These are phyloP conservation scores for Cryptosporidium meleagridis DNA, from an alignment of 169 alveolate genomes.

Conservation along the genomic window DNA sequence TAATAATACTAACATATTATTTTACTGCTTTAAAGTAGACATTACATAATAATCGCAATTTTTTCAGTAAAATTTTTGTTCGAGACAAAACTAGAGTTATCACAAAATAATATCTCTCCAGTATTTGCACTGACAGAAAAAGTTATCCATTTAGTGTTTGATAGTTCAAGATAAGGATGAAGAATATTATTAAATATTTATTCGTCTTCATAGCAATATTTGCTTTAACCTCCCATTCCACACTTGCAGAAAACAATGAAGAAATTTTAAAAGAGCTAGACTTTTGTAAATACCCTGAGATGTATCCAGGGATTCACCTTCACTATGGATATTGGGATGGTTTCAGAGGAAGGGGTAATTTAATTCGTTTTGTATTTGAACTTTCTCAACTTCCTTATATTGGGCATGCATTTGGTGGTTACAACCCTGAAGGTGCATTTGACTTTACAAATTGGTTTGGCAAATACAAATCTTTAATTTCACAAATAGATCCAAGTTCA, in stretches of 20 bases:
- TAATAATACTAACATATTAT: neutral
- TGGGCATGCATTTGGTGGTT: conserved; percentile 66
- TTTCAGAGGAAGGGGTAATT: conserved; percentile 63
- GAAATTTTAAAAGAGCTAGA: conserved; percentile 21
- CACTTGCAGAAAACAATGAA: neutral
- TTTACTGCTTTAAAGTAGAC: neutral
- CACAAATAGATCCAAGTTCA: conserved; percentile 42
- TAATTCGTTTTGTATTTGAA: conserved; percentile 38
- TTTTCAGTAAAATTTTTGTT: neutral
- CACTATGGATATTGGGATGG: conserved; percentile 68
- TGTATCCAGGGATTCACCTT: conserved; percentile 32
- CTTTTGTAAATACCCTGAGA: conserved; percentile 40
- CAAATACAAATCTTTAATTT: neutral
- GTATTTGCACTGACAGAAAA: neutral
- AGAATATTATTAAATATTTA: neutral
- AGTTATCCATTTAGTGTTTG: neutral
- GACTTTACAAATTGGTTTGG: conserved; percentile 60
- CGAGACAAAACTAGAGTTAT: conserved; percentile 3
- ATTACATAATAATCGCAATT: neutral
- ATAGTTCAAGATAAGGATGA: neutral
- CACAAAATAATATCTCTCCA: neutral
- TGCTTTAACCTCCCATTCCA: neutral
- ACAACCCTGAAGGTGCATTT: conserved; percentile 42
- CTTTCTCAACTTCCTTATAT: conserved; percentile 33
- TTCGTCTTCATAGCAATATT: neutral